Evolutionary conservation across 805 yeast genomes (phyloP), one percentile per base, ranked within the genome.

Genomic region (Pichia gijzeniarum): DNA sequence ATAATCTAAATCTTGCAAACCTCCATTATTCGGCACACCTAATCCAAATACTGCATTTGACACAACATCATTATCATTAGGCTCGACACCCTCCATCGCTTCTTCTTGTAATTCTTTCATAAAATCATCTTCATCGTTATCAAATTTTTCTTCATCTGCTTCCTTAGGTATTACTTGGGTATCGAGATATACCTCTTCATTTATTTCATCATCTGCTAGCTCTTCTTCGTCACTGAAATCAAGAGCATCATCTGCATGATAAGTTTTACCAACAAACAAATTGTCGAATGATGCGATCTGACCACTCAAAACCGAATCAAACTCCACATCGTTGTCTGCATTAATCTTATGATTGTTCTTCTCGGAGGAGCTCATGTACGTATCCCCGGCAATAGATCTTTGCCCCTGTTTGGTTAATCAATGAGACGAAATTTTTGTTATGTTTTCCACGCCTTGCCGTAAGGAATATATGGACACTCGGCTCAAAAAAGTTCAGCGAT

Each of bases 171-270:
- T 40, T 35, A 10, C 36, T 48, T 37, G 3, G 10, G 30, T n/a
- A 16, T 4, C 4, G 41, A 21, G 32, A 19, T 38, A 13, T 18
- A 28, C 9, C 4, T n/a, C 33, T 3, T 37, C 25, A 6, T 14
- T 22, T 7, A 38, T 35, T 16, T 70, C 59, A 45, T 90, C 96
- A 20, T 90, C 97, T 0, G 97, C 97, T 40, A 90, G 69, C 62
- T 90, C 97, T 53, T 90, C 97, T 57, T 86, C 95, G 60, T 87
- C 96, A 58, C 87, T 96, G 60, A 85, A 91, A 63, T 91, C 98
- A 28, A 89, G 70, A 9, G 99, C 99, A 62, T 90, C 91, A 6
- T 79, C 96, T 1, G 93, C 90, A 63, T 90, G 98, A 44, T 74
- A 73, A 2, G 85, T 68, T 63, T 76, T 67, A 17, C 76, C 81